phyloP scores from a whole-genome alignment of 78 protist species.

The Planoprotostelium fungivorum region DNA sequence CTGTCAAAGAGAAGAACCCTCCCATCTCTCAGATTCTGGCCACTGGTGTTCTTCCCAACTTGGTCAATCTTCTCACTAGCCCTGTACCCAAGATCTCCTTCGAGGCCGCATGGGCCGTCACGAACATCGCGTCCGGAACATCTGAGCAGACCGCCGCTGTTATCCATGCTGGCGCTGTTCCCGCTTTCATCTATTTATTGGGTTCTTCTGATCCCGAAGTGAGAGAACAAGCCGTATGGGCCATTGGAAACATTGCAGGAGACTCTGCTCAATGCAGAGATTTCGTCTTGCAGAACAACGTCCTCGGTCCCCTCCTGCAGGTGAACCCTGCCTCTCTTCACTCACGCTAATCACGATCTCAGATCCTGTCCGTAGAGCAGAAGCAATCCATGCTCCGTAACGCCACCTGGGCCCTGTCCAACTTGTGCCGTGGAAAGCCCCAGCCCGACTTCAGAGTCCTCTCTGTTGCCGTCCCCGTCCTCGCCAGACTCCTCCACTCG shows the following conservation, averaged over 20 bases:
- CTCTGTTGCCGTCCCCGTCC: slow-evolving; percentile 13
- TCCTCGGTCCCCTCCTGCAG: slow-evolving; percentile 28
- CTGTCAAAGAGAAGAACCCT: not conserved
- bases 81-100: slow-evolving; percentile 24
- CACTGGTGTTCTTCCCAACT: not conserved
- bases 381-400: slow-evolving; percentile 71
- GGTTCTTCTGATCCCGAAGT: slow-evolving; percentile 69
- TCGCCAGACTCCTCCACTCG: slow-evolving; percentile 46
- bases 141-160: slow-evolving; percentile 83
- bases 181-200: slow-evolving; percentile 78
- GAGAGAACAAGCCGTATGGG: slow-evolving; percentile 97
- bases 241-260: slow-evolving; percentile 98
- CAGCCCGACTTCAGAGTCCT: slow-evolving; percentile 35
- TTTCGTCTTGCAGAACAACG: slow-evolving; percentile 45
- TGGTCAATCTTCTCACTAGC: not conserved
- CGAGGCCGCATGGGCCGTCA: slow-evolving; percentile 96
- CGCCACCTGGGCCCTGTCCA: slow-evolving; percentile 92
- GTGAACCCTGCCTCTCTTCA: not conserved
- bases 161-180: slow-evolving; percentile 77
- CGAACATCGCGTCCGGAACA: slow-evolving; percentile 95
- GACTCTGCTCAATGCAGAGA: slow-evolving; percentile 87
- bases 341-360: not conserved
- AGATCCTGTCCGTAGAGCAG: not conserved
- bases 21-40: not conserved
- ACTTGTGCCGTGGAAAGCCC: slow-evolving; percentile 60